These are phyloP conservation scores for Aechmea fasciata DNA, from an alignment of 176 grass and related monocot species.

Conservation along the genomic window DNA sequence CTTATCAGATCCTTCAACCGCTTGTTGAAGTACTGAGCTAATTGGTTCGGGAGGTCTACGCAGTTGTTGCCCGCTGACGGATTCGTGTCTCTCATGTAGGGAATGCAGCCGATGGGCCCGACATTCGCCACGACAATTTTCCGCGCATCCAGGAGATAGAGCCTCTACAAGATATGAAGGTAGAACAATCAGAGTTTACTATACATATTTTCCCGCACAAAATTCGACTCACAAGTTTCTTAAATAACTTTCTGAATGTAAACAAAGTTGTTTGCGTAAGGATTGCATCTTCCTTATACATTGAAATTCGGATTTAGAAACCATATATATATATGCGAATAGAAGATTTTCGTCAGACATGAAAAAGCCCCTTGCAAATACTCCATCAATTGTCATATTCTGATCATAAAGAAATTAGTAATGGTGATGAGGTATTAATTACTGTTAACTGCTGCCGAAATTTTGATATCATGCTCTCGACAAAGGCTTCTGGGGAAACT, in stretches of 20 bases:
- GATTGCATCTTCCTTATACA: too few relatives aligned
- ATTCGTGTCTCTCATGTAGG: slow-evolving; percentile 57
- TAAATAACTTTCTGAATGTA: too few relatives aligned
- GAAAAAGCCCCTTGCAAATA: too few relatives aligned
- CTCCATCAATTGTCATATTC: too few relatives aligned
- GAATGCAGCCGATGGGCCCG: slow-evolving; percentile 80
- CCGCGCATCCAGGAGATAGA: slow-evolving; percentile 61
- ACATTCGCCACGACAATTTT: slow-evolving; percentile 74
- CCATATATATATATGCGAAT: too few relatives aligned
- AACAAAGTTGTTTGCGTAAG: too few relatives aligned
- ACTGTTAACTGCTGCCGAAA: slow-evolving; percentile 58
- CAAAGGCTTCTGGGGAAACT: slow-evolving; percentile 37
- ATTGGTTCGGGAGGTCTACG: slow-evolving; percentile 44
- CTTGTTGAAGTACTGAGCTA: slow-evolving; percentile 56
- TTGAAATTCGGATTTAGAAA: too few relatives aligned
- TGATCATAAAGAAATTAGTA: neutral
- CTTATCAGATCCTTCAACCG: slow-evolving; percentile 38
- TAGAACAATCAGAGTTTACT: neutral
- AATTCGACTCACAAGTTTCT: too few relatives aligned
- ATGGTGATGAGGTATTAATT: neutral
- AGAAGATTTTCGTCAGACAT: too few relatives aligned
- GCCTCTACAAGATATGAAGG: slow-evolving; percentile 36
- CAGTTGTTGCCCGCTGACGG: slow-evolving; percentile 33
- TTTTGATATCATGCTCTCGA: slow-evolving; percentile 44
- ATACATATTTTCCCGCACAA: neutral